Evolutionary conservation across 2,329 filamentous ascomycete genomes (phyloP).

Genomic region (Trichoderma asperellum): DNA sequence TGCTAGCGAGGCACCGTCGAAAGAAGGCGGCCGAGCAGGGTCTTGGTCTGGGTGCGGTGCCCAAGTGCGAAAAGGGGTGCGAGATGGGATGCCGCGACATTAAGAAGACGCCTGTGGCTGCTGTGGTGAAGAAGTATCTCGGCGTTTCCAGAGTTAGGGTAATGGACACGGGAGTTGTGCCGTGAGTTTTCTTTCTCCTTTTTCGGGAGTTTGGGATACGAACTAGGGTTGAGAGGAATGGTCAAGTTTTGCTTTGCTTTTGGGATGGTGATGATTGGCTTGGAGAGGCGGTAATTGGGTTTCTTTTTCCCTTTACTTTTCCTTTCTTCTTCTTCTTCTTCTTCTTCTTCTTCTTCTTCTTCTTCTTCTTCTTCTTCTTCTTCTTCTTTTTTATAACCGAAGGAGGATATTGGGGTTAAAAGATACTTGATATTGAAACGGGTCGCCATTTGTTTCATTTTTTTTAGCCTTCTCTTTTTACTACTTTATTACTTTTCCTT

Average conservation of each 20-base stretch:
- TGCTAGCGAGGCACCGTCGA: conserved; percentile 34
- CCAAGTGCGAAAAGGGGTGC: conserved; percentile 25
- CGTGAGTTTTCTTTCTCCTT: neutral
- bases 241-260: neutral
- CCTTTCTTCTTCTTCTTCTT: too few relatives aligned
- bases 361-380: too few relatives aligned
- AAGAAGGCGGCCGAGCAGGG: conserved; percentile 26
- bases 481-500: too few relatives aligned
- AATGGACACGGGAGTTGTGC: neutral
- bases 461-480: too few relatives aligned
- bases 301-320: neutral
- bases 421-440: neutral
- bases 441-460: neutral
- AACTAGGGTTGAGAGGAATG: neutral
- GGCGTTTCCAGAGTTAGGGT: neutral
- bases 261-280: neutral
- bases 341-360: too few relatives aligned
- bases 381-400: neutral
- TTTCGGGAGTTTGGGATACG: neutral
- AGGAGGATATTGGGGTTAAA: neutral
- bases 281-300: neutral
- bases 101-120: conserved; percentile 8
- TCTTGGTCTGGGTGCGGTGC: conserved; percentile 15
- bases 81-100: conserved; percentile 29
- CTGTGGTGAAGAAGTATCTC: conserved; percentile 15